Base-by-base conservation (phyloP, 257 asterid species). In the Knoxia roxburghii region DNA sequence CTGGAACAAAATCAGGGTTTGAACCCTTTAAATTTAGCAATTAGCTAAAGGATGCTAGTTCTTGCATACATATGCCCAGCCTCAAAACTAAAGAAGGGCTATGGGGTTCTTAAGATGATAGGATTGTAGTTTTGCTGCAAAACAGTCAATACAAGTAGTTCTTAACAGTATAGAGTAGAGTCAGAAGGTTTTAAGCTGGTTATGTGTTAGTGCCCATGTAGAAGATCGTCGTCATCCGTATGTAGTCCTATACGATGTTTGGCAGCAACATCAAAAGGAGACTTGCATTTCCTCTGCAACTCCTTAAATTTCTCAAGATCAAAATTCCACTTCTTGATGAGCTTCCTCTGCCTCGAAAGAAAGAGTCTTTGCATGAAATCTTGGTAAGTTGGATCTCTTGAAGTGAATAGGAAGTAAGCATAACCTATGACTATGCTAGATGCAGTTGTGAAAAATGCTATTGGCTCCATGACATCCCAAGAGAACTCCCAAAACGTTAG, bases 381-480 rank as follows among this genome's bases (percentile, higher is more conserved):
- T 77, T 84, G 98, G 76, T 89, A 86, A 45, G 84, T 75, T 0
- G 98, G 98, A 68, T 92, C 98, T 80, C 95, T 80, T 45, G 96
- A 87, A 63, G 98, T 92, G 79, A 84, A 9, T 69, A 92, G 73
- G 83, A 92, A 92, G 73, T 92, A 92, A 57, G 93, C 89, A 62
- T 92, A 89, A 56, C 97, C 97, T 29, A 92, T 24, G 23, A 92
- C 88, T 35, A 92, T 80, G 45, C 98, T 96, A 1, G 87, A 55
- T 41, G 97, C 48, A 17, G 96, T 89, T 4, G 89, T 77, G 84
- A 89, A 89, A 70, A 92, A 92, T 2, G 96, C 95, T 49, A 89
- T 83, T 5, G 96, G 98, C 77, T 92, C 98, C 98, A 92, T 92
- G 50, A 89, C 95, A 15, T 92, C 96, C 98, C 98, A 92, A 61